These are phyloP conservation scores for Trichophaea hybrida DNA, from an alignment of 2,329 filamentous ascomycete genomes.

Conservation along the genomic window DNA sequence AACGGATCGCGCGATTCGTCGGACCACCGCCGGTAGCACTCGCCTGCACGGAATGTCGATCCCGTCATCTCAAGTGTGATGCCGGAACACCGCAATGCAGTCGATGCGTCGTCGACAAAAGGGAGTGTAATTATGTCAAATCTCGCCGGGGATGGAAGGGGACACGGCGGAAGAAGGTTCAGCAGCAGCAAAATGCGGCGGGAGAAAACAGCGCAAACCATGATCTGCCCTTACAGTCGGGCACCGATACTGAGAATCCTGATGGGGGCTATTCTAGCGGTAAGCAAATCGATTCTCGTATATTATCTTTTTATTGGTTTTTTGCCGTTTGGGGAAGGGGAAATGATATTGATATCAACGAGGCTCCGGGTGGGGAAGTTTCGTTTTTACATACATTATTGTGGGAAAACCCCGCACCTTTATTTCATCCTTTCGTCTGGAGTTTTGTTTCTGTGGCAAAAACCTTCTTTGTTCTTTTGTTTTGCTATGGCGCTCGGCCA, in stretches of 20 bases:
- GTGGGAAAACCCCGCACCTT: not conserved
- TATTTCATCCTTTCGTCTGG: not conserved
- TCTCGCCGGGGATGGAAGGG: conserved; percentile 39
- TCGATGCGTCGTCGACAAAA: conserved; percentile 35
- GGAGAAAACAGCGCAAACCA: not conserved
- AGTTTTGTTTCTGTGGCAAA: not conserved
- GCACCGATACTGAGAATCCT: conserved; percentile 4
- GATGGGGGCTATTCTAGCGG: conserved; percentile 3
- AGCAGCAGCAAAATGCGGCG: conserved; percentile 12
- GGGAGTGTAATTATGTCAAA: conserved; percentile 39
- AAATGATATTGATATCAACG: no score
- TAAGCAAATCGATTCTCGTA: not conserved
- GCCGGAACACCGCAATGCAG: conserved; percentile 37
- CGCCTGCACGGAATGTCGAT: conserved; percentile 41
- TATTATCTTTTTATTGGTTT: conserved; percentile 7
- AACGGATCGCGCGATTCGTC: conserved; percentile 26
- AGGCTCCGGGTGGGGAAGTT: no score
- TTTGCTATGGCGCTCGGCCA: no score
- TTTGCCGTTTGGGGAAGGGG: not conserved
- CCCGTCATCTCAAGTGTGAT: conserved; percentile 41
- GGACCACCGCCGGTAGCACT: conserved; percentile 29
- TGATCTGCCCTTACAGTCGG: not conserved
- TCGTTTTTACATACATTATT: no score
- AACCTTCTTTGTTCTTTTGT: no score
- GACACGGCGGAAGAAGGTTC: conserved; percentile 29